Percentiles rank a stretch among this genome's conserved stretches.
These are phyloP conservation scores for Asclepias syriaca DNA, from an alignment of 257 asterid species.

Conservation along the genomic window DNA sequence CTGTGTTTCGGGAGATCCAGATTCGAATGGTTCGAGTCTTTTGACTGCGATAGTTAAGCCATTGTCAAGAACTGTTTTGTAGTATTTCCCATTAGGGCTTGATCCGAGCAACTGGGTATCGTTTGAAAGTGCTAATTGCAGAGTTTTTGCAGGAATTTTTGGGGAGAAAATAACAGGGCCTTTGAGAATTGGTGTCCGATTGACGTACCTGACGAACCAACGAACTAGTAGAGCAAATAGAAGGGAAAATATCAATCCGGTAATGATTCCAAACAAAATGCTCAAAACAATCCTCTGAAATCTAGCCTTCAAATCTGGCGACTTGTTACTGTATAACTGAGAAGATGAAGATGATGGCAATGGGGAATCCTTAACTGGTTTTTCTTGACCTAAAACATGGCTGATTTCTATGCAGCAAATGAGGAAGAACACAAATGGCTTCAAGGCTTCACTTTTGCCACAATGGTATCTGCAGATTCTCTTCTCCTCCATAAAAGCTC, in stretches of 20 bases:
- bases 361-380: constrained; percentile 21
- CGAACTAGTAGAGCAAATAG: constrained; percentile 49
- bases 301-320: constrained; percentile 33
- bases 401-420: constrained; percentile 30
- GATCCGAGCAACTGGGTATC: constrained; percentile 66
- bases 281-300: constrained; percentile 43
- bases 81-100: constrained; percentile 62
- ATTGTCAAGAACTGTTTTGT: constrained; percentile 73
- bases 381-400: constrained; percentile 50
- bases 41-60: constrained; percentile 78
- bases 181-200: constrained; percentile 60
- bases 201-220: constrained; percentile 57
- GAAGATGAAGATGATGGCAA: constrained; percentile 20
- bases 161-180: constrained; percentile 76
- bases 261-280: constrained; percentile 51
- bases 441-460: constrained; percentile 16
- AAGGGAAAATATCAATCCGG: constrained; percentile 62
- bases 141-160: constrained; percentile 52
- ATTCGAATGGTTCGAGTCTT: constrained; percentile 47
- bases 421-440: constrained; percentile 19
- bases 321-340: constrained; percentile 14
- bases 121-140: constrained; percentile 60
- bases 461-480: constrained; percentile 4
- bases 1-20: constrained; percentile 30
- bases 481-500: constrained; percentile 39